Base-by-base conservation (phyloP, 1,139 yeast genomes). In the Kodamaea fungicola region DNA sequence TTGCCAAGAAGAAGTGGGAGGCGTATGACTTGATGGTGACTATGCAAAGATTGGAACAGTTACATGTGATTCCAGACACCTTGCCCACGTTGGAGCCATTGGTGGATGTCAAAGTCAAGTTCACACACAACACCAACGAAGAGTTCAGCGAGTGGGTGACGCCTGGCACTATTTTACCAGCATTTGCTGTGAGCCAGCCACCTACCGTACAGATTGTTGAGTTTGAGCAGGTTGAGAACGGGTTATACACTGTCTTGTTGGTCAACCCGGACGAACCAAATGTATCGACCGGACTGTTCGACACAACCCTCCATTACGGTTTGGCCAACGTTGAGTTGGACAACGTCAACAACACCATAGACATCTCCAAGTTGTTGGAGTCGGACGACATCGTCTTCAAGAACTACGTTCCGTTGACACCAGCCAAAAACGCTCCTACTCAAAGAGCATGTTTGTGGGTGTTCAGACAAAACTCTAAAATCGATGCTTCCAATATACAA, bases 241-340 rank as follows among this genome's bases (percentile, higher is more conserved):
- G 61, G 31, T 64, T 78, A 39, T 92, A 88, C 62, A 80, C 97
- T 1, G 73, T 90, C 7, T 59, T 90, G 33, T 62, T 92, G 40
- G 94, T 92, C 13, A 92, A 92, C 58, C 97, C 97, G 19, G 99
- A 92, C 60, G 80, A 83, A 35, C 97, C 97, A 21, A 89, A 90
- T 52, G 57, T 87, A 41, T 68, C 62, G 30, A 71, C 64, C 26
- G 90, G 92, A 64, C 64, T 86, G 1, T 92, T 65, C 66, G 70
- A 71, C 41, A 86, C 96, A 7, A 75, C 80, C 4, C 67, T 92
- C 44, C 85, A 84, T 49, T 92, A 86, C 74, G 96, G 90, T 1
- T 70, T 92, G 43, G 62, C 78, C 40, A 85, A 92, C 57, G 74
- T 90, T 30, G 71, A 77, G 31, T 62, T 89, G 32, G 64, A 73